Percentiles rank a stretch among this genome's conserved stretches.
Conservation (phyloP, 2,329 filamentous ascomycete species). For the Talaromyces sp. region DNA sequence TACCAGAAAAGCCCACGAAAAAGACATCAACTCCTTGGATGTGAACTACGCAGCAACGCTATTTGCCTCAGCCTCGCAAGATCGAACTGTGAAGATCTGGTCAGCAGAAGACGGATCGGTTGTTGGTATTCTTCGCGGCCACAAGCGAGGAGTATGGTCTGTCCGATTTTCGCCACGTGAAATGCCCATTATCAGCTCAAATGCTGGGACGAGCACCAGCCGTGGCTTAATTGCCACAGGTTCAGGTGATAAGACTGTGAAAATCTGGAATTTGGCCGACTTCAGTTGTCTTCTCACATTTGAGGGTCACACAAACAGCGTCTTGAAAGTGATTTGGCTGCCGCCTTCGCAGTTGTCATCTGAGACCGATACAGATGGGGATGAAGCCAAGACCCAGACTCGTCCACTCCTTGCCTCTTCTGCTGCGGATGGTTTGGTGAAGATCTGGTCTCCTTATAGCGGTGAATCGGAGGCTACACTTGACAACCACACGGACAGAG, state of each 20-base stretch:
- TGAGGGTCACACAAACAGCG: constrained; percentile 93
- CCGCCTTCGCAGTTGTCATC: constrained; percentile 45
- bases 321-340: constrained; percentile 91
- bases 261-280: constrained; percentile 88
- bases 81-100: constrained; percentile 96
- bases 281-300: constrained; percentile 92
- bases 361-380: constrained; percentile 32
- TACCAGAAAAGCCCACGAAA: constrained; percentile 94
- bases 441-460: constrained; percentile 86
- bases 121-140: constrained; percentile 84
- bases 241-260: constrained; percentile 92
- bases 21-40: constrained; percentile 95
- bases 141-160: constrained; percentile 93
- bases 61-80: constrained; percentile 94
- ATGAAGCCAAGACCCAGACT: constrained; percentile 29
- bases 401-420: constrained; percentile 66
- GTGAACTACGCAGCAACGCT: constrained; percentile 69
- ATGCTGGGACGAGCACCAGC: constrained; percentile 64
- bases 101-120: constrained; percentile 85
- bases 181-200: constrained; percentile 70
- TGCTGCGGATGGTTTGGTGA: constrained; percentile 90
- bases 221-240: constrained; percentile 85
- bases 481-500: constrained; percentile 94
- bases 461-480: constrained; percentile 85
- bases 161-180: constrained; percentile 82